Evolutionary conservation across 768 basidiomycete species (phyloP).

Genomic region (Gloeophyllum trabeum): DNA sequence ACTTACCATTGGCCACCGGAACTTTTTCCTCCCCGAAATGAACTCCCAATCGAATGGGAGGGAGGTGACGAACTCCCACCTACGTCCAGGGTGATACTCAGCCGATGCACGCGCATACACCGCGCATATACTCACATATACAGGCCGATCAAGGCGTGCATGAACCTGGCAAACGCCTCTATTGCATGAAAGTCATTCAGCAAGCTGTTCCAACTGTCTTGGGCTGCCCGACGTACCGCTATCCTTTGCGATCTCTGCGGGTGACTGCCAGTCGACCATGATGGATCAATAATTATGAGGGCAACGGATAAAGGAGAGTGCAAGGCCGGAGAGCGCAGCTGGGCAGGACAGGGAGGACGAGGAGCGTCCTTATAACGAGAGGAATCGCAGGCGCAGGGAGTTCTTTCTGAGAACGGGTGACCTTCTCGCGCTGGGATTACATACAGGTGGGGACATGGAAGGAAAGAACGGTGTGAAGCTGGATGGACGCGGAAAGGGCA

Average conservation of each 20-base stretch:
- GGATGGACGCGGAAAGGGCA: too few relatives aligned
- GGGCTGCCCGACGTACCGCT: constrained; percentile 22
- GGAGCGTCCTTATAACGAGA: too few relatives aligned
- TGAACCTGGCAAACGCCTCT: constrained; percentile 35
- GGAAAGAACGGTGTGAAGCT: too few relatives aligned
- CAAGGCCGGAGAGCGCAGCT: too few relatives aligned
- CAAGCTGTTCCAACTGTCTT: neutral
- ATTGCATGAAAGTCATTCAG: constrained; percentile 4
- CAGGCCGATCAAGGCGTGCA: constrained; percentile 47
- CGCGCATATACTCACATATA: constrained; percentile 33
- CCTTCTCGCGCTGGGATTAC: too few relatives aligned
- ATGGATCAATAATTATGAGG: too few relatives aligned
- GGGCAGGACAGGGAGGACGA: too few relatives aligned
- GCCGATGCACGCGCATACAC: neutral
- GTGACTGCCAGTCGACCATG: constrained; percentile 55
- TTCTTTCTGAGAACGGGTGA: too few relatives aligned
- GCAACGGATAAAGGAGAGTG: too few relatives aligned
- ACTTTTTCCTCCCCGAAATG: constrained; percentile 40
- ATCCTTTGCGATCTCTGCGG: constrained; percentile 33
- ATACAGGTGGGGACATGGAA: too few relatives aligned
- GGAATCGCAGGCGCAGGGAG: too few relatives aligned
- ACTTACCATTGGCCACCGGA: constrained; percentile 59
- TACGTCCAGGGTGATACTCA: constrained; percentile 15
- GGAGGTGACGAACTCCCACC: constrained; percentile 60
- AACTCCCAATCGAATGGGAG: constrained; percentile 56